These are phyloP conservation scores for Talaromyces nanjingensis DNA, from an alignment of 495 filamentous ascomycete genomes.

Conservation along the genomic window DNA sequence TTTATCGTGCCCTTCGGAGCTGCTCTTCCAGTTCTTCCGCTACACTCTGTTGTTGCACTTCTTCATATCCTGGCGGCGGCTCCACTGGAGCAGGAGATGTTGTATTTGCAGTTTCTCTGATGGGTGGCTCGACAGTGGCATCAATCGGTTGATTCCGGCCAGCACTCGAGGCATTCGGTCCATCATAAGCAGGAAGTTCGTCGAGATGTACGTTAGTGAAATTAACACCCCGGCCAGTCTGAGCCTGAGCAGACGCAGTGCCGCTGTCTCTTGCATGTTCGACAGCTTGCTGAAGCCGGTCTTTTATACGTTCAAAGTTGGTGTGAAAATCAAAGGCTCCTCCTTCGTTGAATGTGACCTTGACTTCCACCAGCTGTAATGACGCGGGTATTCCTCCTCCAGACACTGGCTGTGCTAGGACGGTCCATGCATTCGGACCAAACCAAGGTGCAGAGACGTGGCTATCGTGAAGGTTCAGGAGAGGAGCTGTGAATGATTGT, in stretches of 20 bases:
- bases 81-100: conserved; percentile 50
- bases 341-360: conserved; percentile 88
- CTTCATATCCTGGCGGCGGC: conserved; percentile 89
- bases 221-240: conserved; percentile 33
- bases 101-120: conserved; percentile 9
- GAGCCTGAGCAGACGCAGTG: conserved; percentile 11
- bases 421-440: conserved; percentile 90
- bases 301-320: conserved; percentile 77
- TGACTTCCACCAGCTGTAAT: conserved; percentile 64
- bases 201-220: conserved; percentile 62
- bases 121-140: background rate
- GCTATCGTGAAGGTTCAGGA: conserved; percentile 80
- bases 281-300: conserved; percentile 69
- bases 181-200: conserved; percentile 74
- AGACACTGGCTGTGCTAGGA: conserved; percentile 67
- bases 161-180: conserved; percentile 17
- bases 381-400: conserved; percentile 81
- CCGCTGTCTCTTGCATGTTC: conserved; percentile 56
- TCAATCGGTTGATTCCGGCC: conserved; percentile 2
- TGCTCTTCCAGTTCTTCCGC: conserved; percentile 49
- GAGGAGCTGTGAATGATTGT: conserved; percentile 82
- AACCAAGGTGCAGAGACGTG: conserved; percentile 89
- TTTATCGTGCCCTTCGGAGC: conserved; percentile 22
- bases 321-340: conserved; percentile 88
- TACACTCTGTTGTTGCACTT: conserved; percentile 77